phyloP scores from a whole-genome alignment of 768 basidiomycete genomes.

The Pluteus cervinus region DNA sequence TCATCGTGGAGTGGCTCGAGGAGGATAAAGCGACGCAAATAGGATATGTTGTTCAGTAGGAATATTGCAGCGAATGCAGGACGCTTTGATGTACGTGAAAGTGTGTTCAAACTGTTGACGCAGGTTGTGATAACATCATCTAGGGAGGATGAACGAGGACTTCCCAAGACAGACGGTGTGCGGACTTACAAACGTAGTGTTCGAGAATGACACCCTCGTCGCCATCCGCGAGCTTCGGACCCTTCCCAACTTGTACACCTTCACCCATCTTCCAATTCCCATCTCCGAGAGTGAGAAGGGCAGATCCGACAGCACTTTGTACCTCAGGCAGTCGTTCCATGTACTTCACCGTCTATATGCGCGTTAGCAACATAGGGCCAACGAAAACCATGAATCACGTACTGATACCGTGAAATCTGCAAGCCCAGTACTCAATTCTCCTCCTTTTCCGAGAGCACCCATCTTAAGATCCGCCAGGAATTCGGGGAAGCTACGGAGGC shows the following conservation, averaged over 20 bases:
- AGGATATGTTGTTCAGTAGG: constrained; percentile 73
- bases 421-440: constrained; percentile 56
- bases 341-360: constrained; percentile 56
- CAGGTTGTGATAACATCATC: constrained; percentile 73
- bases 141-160: constrained; percentile 19
- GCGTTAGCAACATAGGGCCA: constrained; percentile 2
- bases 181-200: constrained; percentile 66
- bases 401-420: constrained; percentile 56
- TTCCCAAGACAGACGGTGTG: constrained; percentile 1
- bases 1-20: constrained; percentile 40
- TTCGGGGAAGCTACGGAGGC: constrained; percentile 80
- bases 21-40: constrained; percentile 57
- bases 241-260: constrained; percentile 58
- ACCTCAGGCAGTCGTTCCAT: constrained; percentile 68
- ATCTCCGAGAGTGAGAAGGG: constrained; percentile 68
- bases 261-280: constrained; percentile 94
- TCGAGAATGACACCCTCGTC: constrained; percentile 61
- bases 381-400: constrained; percentile 15
- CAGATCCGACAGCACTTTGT: constrained; percentile 57
- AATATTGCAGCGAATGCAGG: constrained; percentile 71
- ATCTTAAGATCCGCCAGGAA: constrained; percentile 75
- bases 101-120: constrained; percentile 50
- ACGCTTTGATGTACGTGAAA: constrained; percentile 56
- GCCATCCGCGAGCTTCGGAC: constrained; percentile 38
- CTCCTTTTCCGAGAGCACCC: constrained; percentile 49